Percentiles rank a stretch among this genome's conserved stretches.
These are phyloP conservation scores for Botrytis sinoallii DNA, from an alignment of 2,329 filamentous ascomycete genomes.

Conservation along the genomic window DNA sequence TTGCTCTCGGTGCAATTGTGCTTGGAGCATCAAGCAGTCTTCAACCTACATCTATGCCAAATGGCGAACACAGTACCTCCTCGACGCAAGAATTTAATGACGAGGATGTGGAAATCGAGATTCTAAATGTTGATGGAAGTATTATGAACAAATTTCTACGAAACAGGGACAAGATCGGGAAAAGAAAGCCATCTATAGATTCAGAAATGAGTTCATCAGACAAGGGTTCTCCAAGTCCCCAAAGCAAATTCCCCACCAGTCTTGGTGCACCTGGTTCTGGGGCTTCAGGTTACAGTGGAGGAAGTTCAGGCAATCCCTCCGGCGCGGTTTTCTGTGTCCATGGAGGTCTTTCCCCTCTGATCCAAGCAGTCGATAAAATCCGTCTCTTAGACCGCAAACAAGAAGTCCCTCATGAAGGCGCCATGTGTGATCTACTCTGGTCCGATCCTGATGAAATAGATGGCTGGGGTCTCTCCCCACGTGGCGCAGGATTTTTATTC, in stretches of 20 bases:
- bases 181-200: slow-evolving; percentile 40
- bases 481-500: slow-evolving; percentile 89
- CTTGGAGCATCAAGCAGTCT: slow-evolving; percentile 76
- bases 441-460: slow-evolving; percentile 98
- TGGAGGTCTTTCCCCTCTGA: slow-evolving; percentile 84
- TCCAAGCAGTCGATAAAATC: slow-evolving; percentile 95
- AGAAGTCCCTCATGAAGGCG: slow-evolving; percentile 95
- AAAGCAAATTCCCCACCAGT: slow-evolving; percentile 44
- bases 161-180: slow-evolving; percentile 34
- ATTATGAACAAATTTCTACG: slow-evolving; percentile 71
- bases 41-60: slow-evolving; percentile 45
- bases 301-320: slow-evolving; percentile 63
- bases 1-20: slow-evolving; percentile 95
- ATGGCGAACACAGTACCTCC: slow-evolving; percentile 42
- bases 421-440: slow-evolving; percentile 98
- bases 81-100: slow-evolving; percentile 51
- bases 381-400: slow-evolving; percentile 92
- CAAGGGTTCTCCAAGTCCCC: slow-evolving; percentile 26
- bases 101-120: slow-evolving; percentile 85
- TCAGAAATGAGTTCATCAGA: slow-evolving; percentile 40
- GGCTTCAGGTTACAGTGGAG: slow-evolving; percentile 66
- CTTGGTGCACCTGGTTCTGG: slow-evolving; percentile 76
- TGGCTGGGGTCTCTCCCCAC: slow-evolving; percentile 79
- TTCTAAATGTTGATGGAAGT: slow-evolving; percentile 79
- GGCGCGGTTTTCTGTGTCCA: slow-evolving; percentile 94